Conservation (phyloP, 148 eudicot genomes). For the Diospyros kaki region DNA sequence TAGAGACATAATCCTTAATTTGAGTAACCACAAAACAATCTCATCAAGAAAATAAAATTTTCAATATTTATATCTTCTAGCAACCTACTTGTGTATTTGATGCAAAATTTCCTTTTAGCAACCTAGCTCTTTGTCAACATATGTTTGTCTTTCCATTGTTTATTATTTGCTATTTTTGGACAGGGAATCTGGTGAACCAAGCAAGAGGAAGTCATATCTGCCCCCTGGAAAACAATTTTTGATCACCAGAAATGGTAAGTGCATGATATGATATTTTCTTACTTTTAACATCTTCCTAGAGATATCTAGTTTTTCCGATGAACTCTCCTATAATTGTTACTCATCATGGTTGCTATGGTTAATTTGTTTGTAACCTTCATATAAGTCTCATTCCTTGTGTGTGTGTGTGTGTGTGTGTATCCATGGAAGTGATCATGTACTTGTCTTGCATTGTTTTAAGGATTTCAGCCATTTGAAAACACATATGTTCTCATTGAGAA, state of each 20-base stretch:
- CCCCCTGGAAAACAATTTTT: constrained; percentile 85
- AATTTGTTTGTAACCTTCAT: background rate
- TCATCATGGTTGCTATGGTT: background rate
- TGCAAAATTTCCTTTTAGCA: background rate
- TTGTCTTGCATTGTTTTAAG: too few species aligned
- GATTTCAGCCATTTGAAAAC: too few species aligned
- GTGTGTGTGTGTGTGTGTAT: too few species aligned
- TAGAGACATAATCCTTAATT: too few species aligned
- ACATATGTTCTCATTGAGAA: too few species aligned
- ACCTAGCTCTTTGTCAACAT: background rate
- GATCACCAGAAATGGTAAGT: constrained; percentile 86
- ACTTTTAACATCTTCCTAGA: background rate
- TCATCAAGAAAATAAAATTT: too few species aligned
- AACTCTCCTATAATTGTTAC: too few species aligned
- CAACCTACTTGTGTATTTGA: too few species aligned
- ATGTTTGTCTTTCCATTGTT: constrained; percentile 8
- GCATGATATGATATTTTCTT: background rate
- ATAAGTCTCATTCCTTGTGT: background rate
- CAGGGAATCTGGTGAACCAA: constrained; percentile 98
- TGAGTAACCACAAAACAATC: too few species aligned
- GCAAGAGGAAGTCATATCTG: constrained; percentile 83
- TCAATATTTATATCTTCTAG: too few species aligned
- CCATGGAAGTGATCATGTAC: too few species aligned
- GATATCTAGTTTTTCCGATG: background rate
- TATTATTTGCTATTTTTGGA: constrained; percentile 14